Conservation (phyloP, 2,329 filamentous ascomycete species). For the Aspergillus alliaceus region DNA sequence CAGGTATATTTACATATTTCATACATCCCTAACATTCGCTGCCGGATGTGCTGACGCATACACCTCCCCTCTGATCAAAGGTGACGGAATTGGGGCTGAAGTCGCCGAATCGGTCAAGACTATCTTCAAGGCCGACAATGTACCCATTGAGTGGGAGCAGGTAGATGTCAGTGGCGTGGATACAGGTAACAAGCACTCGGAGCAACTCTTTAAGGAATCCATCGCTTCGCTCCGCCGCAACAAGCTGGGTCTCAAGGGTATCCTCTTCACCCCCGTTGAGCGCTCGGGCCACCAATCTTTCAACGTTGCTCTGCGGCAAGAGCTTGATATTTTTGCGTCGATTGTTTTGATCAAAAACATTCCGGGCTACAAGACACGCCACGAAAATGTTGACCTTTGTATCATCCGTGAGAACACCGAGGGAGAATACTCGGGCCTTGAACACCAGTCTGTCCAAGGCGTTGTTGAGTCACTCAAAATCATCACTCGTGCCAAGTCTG, state of each 20-base stretch:
- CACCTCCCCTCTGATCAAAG: conserved; percentile 35
- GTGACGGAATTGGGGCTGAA: conserved; percentile 96
- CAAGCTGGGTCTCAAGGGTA: conserved; percentile 98
- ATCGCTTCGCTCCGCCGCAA: conserved; percentile 95
- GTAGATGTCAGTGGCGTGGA: conserved; percentile 92
- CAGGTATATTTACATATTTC: conserved; percentile 59
- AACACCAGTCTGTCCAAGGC: conserved; percentile 95
- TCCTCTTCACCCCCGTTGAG: conserved; percentile 95
- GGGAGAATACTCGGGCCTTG: conserved; percentile 97
- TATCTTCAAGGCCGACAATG: conserved; percentile 99
- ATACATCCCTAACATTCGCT: neutral
- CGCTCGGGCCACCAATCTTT: conserved; percentile 97
- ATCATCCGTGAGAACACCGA: conserved; percentile 99
- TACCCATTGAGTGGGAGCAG: conserved; percentile 98
- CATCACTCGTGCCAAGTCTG: conserved; percentile 97
- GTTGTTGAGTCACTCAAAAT: conserved; percentile 99
- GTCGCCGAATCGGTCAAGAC: conserved; percentile 98
- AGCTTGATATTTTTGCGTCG: conserved; percentile 98
- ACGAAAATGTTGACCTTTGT: conserved; percentile 96
- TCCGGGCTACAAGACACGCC: conserved; percentile 94
- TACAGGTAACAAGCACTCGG: conserved; percentile 79
- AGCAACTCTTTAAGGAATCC: conserved; percentile 93
- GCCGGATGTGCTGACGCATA: conserved; percentile 13
- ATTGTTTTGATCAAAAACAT: conserved; percentile 99
- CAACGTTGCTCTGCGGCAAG: conserved; percentile 98